Evolutionary conservation across 116 monocot species (phyloP).

Genomic region (Zostera marina): DNA sequence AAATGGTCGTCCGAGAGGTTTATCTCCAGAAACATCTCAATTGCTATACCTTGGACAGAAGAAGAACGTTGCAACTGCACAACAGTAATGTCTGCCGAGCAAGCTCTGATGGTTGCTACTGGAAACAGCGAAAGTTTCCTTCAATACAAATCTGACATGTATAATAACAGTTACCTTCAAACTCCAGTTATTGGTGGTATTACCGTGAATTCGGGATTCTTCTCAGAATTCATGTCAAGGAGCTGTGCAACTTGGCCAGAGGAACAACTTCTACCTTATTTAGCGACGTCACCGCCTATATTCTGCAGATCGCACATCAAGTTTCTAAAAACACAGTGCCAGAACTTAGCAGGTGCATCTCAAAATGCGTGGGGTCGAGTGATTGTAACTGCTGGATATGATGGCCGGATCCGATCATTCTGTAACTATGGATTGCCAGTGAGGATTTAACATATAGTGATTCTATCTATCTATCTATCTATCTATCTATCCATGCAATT

Average conservation of each 20-base stretch:
- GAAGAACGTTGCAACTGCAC: not conserved
- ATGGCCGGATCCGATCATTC: conserved; percentile 73
- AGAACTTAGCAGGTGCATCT: conserved; percentile 5
- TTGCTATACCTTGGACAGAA: conserved; percentile 65
- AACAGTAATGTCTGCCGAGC: conserved; percentile 12
- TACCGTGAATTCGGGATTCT: conserved; percentile 30
- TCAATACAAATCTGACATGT: not conserved
- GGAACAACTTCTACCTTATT: conserved; percentile 51
- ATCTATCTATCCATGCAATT: too few relatives aligned
- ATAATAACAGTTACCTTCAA: not conserved
- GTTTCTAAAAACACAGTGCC: conserved; percentile 36
- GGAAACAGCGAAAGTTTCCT: not conserved
- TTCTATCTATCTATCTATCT: not conserved
- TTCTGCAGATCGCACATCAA: conserved; percentile 33
- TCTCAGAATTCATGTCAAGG: conserved; percentile 33
- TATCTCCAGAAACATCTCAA: conserved; percentile 31
- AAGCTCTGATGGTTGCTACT: not conserved
- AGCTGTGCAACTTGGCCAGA: conserved; percentile 89
- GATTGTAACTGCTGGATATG: conserved; percentile 71
- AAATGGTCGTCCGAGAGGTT: conserved; percentile 54
- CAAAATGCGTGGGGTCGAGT: conserved; percentile 77
- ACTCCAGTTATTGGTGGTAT: conserved; percentile 21
- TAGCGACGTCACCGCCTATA: conserved; percentile 5
- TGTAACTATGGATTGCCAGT: conserved; percentile 78
- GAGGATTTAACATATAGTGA: not conserved